A percentile compares a stretch with the other conserved stretches of the same genome.
These are phyloP conservation scores for Trichoderma simmonsii DNA, from an alignment of 2,329 filamentous ascomycete species.

Conservation along the genomic window DNA sequence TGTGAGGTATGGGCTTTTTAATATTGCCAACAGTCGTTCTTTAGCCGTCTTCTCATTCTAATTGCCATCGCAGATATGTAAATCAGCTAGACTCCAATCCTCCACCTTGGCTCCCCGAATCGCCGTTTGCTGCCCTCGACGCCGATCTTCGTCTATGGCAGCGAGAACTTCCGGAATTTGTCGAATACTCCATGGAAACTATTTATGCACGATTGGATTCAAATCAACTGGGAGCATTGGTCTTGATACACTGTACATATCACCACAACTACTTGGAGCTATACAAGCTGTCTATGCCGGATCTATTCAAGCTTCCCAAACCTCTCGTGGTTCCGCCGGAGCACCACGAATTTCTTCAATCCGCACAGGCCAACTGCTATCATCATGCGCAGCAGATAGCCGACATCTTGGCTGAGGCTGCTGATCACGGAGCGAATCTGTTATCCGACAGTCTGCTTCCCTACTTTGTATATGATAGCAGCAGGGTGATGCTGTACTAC, in stretches of 20 bases:
- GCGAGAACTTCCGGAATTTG: conserved; percentile 41
- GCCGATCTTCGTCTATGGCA: conserved; percentile 41
- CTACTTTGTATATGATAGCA: conserved; percentile 47
- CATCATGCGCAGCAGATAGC: conserved; percentile 39
- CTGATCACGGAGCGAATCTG: conserved; percentile 39
- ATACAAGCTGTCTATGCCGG: conserved; percentile 45
- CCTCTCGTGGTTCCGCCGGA: conserved; percentile 40
- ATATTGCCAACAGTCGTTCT: too few relatives aligned
- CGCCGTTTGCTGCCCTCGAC: conserved; percentile 41
- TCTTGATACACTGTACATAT: conserved; percentile 46
- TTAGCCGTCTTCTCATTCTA: background rate
- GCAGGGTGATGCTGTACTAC: conserved; percentile 47
- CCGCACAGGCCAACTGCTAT: conserved; percentile 38
- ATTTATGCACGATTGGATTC: conserved; percentile 47
- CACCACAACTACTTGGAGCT: conserved; percentile 45
- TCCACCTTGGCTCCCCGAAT: conserved; percentile 43
- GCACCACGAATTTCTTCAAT: conserved; percentile 36
- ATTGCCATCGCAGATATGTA: conserved; percentile 33
- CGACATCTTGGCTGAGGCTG: conserved; percentile 38
- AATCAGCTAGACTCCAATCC: conserved; percentile 39
- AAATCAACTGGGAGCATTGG: conserved; percentile 44
- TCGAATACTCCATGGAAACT: conserved; percentile 42
- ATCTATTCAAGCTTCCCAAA: conserved; percentile 42
- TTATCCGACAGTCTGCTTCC: conserved; percentile 45
- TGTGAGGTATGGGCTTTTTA: conserved; percentile 28